Evolutionary conservation across 169 alveolate species (phyloP).

Genomic region (Pseudocohnilembus persalinus): DNA sequence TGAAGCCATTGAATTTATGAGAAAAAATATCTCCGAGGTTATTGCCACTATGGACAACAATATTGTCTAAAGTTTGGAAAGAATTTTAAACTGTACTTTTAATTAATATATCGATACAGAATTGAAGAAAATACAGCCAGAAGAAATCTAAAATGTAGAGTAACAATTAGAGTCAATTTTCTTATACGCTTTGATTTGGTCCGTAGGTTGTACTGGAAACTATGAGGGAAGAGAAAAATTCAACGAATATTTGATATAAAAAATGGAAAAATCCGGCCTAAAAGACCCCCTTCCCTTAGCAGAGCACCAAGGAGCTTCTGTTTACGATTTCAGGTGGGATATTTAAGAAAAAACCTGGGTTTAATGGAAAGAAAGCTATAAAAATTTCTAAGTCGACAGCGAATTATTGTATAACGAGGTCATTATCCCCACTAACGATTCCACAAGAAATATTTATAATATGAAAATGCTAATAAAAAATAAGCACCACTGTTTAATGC

Average conservation of each 20-base stretch:
- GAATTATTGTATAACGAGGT: constrained; percentile 85
- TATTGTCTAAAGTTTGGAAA: constrained; percentile 62
- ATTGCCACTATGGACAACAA: constrained; percentile 86
- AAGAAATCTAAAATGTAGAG: constrained; percentile 76
- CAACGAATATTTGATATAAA: constrained; percentile 66
- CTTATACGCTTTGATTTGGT: constrained; percentile 86
- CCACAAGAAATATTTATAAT: constrained; percentile 83
- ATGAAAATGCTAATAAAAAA: constrained; percentile 75
- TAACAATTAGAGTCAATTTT: constrained; percentile 67
- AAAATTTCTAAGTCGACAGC: constrained; percentile 76
- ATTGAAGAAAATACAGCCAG: constrained; percentile 67
- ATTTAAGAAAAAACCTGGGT: constrained; percentile 71
- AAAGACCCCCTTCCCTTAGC: constrained; percentile 28
- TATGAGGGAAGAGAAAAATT: constrained; percentile 79
- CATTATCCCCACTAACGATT: constrained; percentile 90
- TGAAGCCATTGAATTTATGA: constrained; percentile 69
- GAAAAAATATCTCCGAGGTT: constrained; percentile 83
- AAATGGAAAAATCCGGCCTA: constrained; percentile 45
- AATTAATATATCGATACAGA: constrained; percentile 81
- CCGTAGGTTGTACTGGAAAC: constrained; percentile 87
- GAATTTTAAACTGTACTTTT: constrained; percentile 85
- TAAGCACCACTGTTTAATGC: constrained; percentile 82
- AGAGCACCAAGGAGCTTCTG: constrained; percentile 63
- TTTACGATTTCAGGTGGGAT: constrained; percentile 85
- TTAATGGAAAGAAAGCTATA: constrained; percentile 83